phyloP scores from a whole-genome alignment of 192 early-diverging fungal species.

The Mortierella hygrophila region DNA sequence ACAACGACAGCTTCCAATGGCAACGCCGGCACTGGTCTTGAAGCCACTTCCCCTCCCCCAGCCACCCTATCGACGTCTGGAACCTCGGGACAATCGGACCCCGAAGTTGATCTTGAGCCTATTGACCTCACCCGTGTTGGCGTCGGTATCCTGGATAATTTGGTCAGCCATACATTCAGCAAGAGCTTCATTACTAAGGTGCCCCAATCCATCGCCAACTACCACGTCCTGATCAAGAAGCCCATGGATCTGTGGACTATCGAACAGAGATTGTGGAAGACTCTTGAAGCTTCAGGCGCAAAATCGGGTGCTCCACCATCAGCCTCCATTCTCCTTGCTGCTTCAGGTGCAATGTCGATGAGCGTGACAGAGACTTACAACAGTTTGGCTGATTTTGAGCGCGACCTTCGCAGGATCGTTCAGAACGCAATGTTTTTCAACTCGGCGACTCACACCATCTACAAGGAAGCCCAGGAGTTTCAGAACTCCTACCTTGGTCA shows the following conservation, averaged over 20 bases:
- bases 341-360: neutral
- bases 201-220: conserved; percentile 54
- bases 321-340: neutral
- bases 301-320: neutral
- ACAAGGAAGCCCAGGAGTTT: conserved; percentile 42
- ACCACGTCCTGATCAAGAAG: conserved; percentile 61
- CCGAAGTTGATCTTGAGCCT: conserved; percentile 14
- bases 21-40: neutral
- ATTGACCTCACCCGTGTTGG: conserved; percentile 43
- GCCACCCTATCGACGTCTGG: neutral
- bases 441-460: conserved; percentile 41
- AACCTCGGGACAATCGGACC: neutral
- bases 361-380: conserved; percentile 42
- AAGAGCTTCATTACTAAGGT: conserved; percentile 56
- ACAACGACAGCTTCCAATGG: neutral
- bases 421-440: conserved; percentile 59
- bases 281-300: conserved; percentile 9
- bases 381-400: conserved; percentile 59
- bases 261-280: conserved; percentile 66
- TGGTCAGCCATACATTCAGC: conserved; percentile 32
- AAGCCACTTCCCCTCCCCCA: neutral
- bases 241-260: conserved; percentile 68
- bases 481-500: conserved; percentile 18
- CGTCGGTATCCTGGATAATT: conserved; percentile 14
- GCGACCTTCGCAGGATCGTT: conserved; percentile 60